Conservation (phyloP, 352 stramenopile species). For the Elongisporangium anandrum region DNA sequence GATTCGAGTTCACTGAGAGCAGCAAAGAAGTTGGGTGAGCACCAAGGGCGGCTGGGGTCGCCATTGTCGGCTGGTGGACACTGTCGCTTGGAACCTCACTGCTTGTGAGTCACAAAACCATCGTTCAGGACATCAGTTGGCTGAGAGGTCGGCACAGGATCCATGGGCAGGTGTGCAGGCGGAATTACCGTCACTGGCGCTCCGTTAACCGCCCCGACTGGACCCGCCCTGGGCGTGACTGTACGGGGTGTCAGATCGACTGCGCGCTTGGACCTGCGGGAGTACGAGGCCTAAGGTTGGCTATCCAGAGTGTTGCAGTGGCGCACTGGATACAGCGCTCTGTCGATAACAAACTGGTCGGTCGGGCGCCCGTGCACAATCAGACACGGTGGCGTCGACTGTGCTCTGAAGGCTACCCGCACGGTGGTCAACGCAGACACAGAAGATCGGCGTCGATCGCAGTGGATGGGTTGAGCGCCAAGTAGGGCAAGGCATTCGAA, state of each 20-base stretch:
- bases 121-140: too few relatives aligned
- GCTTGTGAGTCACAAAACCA: too few relatives aligned
- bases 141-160: too few relatives aligned
- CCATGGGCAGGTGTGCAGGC: too few relatives aligned
- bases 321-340: not conserved
- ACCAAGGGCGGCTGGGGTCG: not conserved
- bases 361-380: not conserved
- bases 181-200: too few relatives aligned
- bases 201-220: too few relatives aligned
- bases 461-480: not conserved
- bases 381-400: not conserved
- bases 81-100: not conserved
- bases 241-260: not conserved
- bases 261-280: not conserved
- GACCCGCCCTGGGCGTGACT: not conserved
- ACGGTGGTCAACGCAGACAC: not conserved
- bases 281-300: not conserved
- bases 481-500: not conserved
- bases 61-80: not conserved
- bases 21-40: not conserved
- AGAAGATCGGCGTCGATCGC: not conserved
- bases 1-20: not conserved
- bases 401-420: not conserved
- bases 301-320: not conserved
- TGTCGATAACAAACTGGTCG: conserved; percentile 1